Conservation (phyloP, 495 filamentous ascomycete genomes). For the Lepidopterella palustris region DNA sequence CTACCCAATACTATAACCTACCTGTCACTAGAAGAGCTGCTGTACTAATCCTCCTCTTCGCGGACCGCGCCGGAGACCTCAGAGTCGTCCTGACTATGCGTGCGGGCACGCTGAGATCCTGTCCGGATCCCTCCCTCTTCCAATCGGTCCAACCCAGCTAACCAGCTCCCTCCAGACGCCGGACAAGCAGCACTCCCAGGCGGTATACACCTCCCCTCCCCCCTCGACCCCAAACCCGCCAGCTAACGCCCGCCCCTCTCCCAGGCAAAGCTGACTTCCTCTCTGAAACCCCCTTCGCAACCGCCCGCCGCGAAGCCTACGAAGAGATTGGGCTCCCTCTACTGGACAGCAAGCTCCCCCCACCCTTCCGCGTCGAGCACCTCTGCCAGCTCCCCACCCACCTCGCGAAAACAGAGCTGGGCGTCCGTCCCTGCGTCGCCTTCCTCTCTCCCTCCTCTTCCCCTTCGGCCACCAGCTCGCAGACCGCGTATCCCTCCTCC, state of each 20-base stretch:
- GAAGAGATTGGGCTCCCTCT: slow-evolving; percentile 86
- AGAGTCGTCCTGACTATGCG: slow-evolving; percentile 82
- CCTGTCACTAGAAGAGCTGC: slow-evolving; percentile 70
- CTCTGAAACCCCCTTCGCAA: slow-evolving; percentile 55
- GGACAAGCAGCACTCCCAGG: slow-evolving; percentile 87
- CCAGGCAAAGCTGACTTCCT: slow-evolving; percentile 47
- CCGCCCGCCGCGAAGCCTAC: slow-evolving; percentile 77
- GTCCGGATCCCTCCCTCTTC: slow-evolving; percentile 26
- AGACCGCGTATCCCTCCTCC: slow-evolving; percentile 12
- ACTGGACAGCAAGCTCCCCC: slow-evolving; percentile 53
- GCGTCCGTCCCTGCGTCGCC: slow-evolving; percentile 79
- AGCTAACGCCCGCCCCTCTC: background rate
- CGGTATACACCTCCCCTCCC: slow-evolving; percentile 49
- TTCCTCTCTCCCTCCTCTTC: slow-evolving; percentile 44
- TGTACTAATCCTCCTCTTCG: slow-evolving; percentile 78
- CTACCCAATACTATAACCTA: slow-evolving; percentile 54
- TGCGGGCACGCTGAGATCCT: slow-evolving; percentile 62
- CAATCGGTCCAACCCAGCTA: background rate
- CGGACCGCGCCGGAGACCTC: slow-evolving; percentile 68
- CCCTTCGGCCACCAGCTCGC: slow-evolving; percentile 2
- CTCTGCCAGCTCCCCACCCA: slow-evolving; percentile 75
- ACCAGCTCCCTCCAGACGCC: slow-evolving; percentile 33
- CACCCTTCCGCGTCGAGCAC: slow-evolving; percentile 72
- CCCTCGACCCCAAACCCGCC: background rate
- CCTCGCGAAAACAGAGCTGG: slow-evolving; percentile 73